Conservation (phyloP, 1,284 basidiomycete genomes). For the Marasmius fiardii region DNA sequence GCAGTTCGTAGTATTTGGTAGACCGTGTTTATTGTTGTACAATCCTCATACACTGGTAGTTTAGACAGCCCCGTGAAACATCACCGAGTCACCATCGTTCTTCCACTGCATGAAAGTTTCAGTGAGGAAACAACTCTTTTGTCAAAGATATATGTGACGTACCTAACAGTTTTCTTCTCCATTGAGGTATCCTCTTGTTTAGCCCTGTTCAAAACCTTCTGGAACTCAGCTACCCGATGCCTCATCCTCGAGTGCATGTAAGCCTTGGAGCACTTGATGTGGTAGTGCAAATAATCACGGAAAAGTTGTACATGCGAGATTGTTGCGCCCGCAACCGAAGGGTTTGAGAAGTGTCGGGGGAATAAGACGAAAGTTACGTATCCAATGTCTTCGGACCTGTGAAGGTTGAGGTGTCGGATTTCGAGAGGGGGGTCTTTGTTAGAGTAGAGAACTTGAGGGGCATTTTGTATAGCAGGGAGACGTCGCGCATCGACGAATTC, state of each 20-base stretch:
- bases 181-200: conserved; percentile 86
- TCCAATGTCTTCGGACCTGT: conserved; percentile 87
- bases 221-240: conserved; percentile 92
- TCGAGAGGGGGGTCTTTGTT: conserved; percentile 95
- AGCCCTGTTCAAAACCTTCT: conserved; percentile 97
- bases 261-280: conserved; percentile 99
- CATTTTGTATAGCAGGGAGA: conserved; percentile 91
- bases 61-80: not conserved
- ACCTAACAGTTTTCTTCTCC: conserved; percentile 94
- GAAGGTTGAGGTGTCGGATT: conserved; percentile 84
- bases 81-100: conserved; percentile 18
- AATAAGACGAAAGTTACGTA: conserved; percentile 99
- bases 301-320: conserved; percentile 98
- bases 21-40: not conserved
- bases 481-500: conserved; percentile 99
- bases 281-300: conserved; percentile 98
- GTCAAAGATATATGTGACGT: conserved; percentile 25
- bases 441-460: conserved; percentile 97
- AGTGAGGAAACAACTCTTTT: not conserved
- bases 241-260: conserved; percentile 99
- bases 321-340: conserved; percentile 72
- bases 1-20: too few relatives aligned
- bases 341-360: conserved; percentile 90
- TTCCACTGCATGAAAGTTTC: conserved; percentile 12
- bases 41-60: not conserved